These are phyloP conservation scores for Lepidium didymum DNA, from an alignment of 345 rosid species.

Conservation along the genomic window DNA sequence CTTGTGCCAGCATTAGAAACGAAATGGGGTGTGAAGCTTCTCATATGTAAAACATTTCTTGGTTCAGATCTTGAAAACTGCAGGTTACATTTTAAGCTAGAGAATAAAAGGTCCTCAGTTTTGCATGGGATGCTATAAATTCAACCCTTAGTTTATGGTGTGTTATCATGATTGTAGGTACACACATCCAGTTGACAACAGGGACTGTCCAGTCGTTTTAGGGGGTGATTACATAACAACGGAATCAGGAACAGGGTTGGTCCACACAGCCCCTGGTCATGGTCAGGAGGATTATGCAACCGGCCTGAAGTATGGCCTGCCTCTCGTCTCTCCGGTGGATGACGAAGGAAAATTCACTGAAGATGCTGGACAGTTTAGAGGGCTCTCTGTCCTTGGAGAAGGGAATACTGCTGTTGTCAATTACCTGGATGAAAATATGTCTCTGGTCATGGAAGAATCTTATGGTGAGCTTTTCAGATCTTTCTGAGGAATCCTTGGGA, in stretches of 20 bases:
- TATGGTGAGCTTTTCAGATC: conserved; percentile 48
- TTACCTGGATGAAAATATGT: conserved; percentile 63
- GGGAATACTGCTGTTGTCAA: conserved; percentile 80
- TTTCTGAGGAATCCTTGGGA: background rate
- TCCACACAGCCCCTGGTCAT: conserved; percentile 99
- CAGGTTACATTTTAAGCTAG: conserved; percentile 47
- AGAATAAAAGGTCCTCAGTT: conserved; percentile 1
- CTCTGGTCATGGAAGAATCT: conserved; percentile 77
- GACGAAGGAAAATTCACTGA: conserved; percentile 90
- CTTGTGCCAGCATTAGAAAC: conserved; percentile 74
- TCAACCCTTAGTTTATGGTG: conserved; percentile 7
- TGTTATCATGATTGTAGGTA: conserved; percentile 55
- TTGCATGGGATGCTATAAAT: background rate
- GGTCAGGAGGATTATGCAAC: conserved; percentile 95
- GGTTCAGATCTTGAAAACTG: conserved; percentile 90
- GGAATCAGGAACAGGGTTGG: conserved; percentile 97
- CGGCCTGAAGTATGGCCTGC: conserved; percentile 78
- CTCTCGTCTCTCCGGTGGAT: conserved; percentile 75
- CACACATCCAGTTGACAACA: conserved; percentile 63
- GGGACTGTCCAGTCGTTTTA: conserved; percentile 73
- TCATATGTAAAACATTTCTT: conserved; percentile 49
- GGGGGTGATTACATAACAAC: conserved; percentile 97
- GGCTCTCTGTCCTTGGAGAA: conserved; percentile 91
- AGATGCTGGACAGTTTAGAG: conserved; percentile 80
- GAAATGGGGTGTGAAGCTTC: conserved; percentile 75